Conservation (phyloP, 2,329 filamentous ascomycete genomes). For the Fusarium duplospermum region DNA sequence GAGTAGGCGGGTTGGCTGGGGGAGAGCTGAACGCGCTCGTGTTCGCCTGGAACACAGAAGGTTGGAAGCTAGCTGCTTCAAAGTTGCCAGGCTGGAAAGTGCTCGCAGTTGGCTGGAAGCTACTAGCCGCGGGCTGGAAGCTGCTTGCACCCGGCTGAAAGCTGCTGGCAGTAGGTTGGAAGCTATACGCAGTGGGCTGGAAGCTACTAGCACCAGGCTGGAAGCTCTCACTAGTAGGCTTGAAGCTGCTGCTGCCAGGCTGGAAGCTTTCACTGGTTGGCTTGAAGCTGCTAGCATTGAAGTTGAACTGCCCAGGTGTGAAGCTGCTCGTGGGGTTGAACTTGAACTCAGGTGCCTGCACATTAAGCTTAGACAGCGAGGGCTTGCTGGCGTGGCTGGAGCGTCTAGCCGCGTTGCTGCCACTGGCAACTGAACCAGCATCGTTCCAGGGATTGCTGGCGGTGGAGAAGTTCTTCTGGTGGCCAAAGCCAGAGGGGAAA, state of each 20-base stretch:
- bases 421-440: slow-evolving; percentile 51
- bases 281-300: slow-evolving; percentile 30
- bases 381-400: slow-evolving; percentile 73
- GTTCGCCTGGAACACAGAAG: slow-evolving; percentile 57
- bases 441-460: slow-evolving; percentile 74
- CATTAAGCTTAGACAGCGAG: slow-evolving; percentile 85
- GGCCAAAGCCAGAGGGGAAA: slow-evolving; percentile 58
- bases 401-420: slow-evolving; percentile 51
- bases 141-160: slow-evolving; percentile 46
- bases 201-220: slow-evolving; percentile 53
- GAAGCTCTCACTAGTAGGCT: slow-evolving; percentile 54
- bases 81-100: slow-evolving; percentile 24
- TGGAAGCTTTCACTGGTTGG: slow-evolving; percentile 57
- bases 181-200: slow-evolving; percentile 52
- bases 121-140: slow-evolving; percentile 59
- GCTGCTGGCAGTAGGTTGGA: slow-evolving; percentile 56
- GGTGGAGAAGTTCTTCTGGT: slow-evolving; percentile 67
- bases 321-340: slow-evolving; percentile 67
- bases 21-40: slow-evolving; percentile 37
- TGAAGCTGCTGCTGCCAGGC: slow-evolving; percentile 61
- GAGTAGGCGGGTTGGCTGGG: slow-evolving; percentile 19
- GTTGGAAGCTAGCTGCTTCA: slow-evolving; percentile 51
- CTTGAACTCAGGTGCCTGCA: slow-evolving; percentile 88
- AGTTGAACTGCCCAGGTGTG: slow-evolving; percentile 40
- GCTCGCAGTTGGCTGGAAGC: slow-evolving; percentile 16